Evolutionary conservation across 2,329 filamentous ascomycete genomes (phyloP), one percentile per base, ranked within the genome.

Genomic region (Bertia moriformis): DNA sequence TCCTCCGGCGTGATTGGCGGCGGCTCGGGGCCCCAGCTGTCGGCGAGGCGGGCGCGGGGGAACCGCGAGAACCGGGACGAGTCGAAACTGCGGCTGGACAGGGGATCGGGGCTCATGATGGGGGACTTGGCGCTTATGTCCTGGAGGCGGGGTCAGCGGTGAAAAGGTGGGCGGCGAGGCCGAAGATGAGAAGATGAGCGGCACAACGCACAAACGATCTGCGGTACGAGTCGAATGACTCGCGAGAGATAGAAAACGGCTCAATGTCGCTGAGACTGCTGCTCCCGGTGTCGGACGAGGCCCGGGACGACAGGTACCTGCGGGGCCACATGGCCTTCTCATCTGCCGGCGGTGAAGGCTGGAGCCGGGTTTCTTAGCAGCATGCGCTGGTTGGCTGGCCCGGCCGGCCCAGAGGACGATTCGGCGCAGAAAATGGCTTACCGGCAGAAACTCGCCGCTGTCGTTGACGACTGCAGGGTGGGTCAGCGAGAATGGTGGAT

Each of bases 221-320:
- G 45, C 91, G 73, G 61, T 96, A 96, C 3, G 88, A 94, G 57
- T 96, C 91, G 53, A 96, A 96, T 2, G 88, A 95, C 62, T 96
- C 91, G 51, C 89, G 75, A 27, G 88, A 94, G 56, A 96, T 96
- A 45, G 83, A 86, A 56, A 96, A 96, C 13, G 83, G 87, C 55
- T 96, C 89, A 49, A 87, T 88, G 44, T 93, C 86, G 50, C 78
- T 77, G 43, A 84, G 65, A 48, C 81, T 73, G 53, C 71, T 75
- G 53, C 61, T n/a, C n/a, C n/a, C n/a, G n/a, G n/a, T 40, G 62
- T 61, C 19, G 64, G 69, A 46, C 73, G 69, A 46, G 63, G 67
- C 4, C 73, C 77, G 33, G 61, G 63, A 40, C 69, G 63, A 10
- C 70, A 67, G 10, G 60, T 52, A 41, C 73, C 66, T 62, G 47